phyloP scores from a whole-genome alignment of 2,329 filamentous ascomycete species.

The Aspergillus transmontanensis region DNA sequence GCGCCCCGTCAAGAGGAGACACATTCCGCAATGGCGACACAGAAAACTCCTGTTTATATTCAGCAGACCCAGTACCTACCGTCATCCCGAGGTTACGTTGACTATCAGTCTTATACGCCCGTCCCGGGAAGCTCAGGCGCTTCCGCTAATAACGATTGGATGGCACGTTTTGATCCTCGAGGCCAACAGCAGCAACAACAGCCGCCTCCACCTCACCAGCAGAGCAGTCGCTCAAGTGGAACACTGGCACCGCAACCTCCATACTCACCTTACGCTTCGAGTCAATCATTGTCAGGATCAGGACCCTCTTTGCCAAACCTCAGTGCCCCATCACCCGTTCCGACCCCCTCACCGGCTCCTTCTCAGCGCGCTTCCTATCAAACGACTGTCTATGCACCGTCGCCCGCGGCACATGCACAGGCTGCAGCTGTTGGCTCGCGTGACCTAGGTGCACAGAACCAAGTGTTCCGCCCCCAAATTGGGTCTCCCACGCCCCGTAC shows the following conservation, averaged over 20 bases:
- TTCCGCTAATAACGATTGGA: slow-evolving; percentile 43
- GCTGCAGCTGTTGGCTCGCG: slow-evolving; percentile 29
- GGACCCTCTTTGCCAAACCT: slow-evolving; percentile 27
- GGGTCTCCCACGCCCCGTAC: slow-evolving; percentile 36
- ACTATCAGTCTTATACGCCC: slow-evolving; percentile 36
- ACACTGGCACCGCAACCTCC: slow-evolving; percentile 29
- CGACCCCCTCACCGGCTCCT: slow-evolving; percentile 34
- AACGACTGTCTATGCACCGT: slow-evolving; percentile 31
- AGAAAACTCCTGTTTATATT: slow-evolving; percentile 31
- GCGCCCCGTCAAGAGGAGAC: slow-evolving; percentile 29
- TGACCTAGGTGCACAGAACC: slow-evolving; percentile 31
- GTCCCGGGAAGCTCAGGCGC: slow-evolving; percentile 28
- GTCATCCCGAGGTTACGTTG: slow-evolving; percentile 34
- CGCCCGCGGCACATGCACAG: slow-evolving; percentile 28
- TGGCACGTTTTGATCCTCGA: slow-evolving; percentile 46
- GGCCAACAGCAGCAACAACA: slow-evolving; percentile 34
- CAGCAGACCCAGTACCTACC: slow-evolving; percentile 32
- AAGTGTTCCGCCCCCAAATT: slow-evolving; percentile 26
- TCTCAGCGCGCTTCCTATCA: slow-evolving; percentile 35
- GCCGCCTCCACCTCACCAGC: slow-evolving; percentile 27
- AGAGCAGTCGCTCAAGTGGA: slow-evolving; percentile 23
- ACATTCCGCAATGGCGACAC: slow-evolving; percentile 18
- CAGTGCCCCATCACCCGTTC: slow-evolving; percentile 36
- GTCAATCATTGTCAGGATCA: slow-evolving; percentile 26
- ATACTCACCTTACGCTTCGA: slow-evolving; percentile 32